A percentile compares a stretch with the other conserved stretches of the same genome.
These are phyloP conservation scores for Pelargonium cotyledonis DNA, from an alignment of 441 rosid species.

Conservation along the genomic window DNA sequence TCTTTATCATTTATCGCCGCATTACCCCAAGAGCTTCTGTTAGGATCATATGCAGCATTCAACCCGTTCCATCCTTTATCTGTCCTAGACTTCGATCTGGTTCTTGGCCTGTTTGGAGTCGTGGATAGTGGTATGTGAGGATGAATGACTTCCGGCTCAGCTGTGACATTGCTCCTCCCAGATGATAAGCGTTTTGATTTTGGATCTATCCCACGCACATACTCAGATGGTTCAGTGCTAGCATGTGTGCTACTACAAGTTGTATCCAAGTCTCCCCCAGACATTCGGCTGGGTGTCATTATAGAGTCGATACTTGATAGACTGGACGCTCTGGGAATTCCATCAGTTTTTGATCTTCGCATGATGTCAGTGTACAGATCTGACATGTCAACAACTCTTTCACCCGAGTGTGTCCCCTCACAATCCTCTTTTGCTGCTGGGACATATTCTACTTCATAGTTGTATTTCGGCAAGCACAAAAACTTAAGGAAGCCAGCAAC, in stretches of 20 bases:
- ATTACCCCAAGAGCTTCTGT: slow-evolving; percentile 79
- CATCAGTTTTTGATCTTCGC: slow-evolving; percentile 70
- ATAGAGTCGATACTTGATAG: slow-evolving; percentile 93
- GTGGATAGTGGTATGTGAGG: slow-evolving; percentile 72
- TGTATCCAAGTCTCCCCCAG: slow-evolving; percentile 70
- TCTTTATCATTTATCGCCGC: slow-evolving; percentile 72
- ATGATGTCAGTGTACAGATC: slow-evolving; percentile 73
- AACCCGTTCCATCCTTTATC: slow-evolving; percentile 89
- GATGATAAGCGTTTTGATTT: slow-evolving; percentile 75
- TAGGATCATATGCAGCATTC: slow-evolving; percentile 58
- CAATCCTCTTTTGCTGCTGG: slow-evolving; percentile 66
- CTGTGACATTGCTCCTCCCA: slow-evolving; percentile 57
- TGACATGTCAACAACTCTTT: slow-evolving; percentile 49
- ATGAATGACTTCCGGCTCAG: slow-evolving; percentile 85
- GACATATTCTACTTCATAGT: slow-evolving; percentile 87
- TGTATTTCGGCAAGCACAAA: slow-evolving; percentile 91
- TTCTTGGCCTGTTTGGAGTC: slow-evolving; percentile 88
- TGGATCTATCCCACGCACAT: slow-evolving; percentile 89
- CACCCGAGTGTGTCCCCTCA: slow-evolving; percentile 41
- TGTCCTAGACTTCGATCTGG: slow-evolving; percentile 83
- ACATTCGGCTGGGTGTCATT: slow-evolving; percentile 72
- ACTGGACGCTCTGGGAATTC: slow-evolving; percentile 93
- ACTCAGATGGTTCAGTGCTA: slow-evolving; percentile 85
- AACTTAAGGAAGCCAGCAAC: slow-evolving; percentile 97
- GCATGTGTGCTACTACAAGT: slow-evolving; percentile 73